Conservation (phyloP, 371 early-diverging fungal species). For the Homolaphlyctis polyrhiza region DNA sequence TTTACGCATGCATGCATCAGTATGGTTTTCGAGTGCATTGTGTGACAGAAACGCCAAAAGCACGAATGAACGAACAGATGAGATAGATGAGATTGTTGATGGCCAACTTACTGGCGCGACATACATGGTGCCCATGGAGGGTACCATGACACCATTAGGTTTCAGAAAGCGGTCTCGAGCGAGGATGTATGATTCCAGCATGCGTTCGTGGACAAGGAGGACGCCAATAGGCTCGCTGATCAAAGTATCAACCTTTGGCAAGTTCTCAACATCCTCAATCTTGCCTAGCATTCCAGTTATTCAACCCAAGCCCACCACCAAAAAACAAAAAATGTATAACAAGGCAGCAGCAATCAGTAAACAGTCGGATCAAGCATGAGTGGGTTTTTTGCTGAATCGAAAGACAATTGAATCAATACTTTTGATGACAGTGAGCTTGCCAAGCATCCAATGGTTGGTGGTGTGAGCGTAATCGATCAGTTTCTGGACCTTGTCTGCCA, state of each 20-base stretch:
- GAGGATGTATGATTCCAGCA: slow-evolving; percentile 72
- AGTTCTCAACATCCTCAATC: slow-evolving; percentile 64
- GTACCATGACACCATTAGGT: slow-evolving; percentile 88
- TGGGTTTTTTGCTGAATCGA: background rate
- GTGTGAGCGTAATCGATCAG: slow-evolving; percentile 61
- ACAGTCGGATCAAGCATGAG: background rate
- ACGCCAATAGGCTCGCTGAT: slow-evolving; percentile 95
- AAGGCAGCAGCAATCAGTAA: too few relatives aligned
- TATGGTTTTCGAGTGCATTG: background rate
- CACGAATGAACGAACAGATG: background rate
- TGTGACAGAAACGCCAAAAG: background rate
- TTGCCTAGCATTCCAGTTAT: slow-evolving; percentile 51
- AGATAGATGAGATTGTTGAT: background rate
- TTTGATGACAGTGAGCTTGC: slow-evolving; percentile 77
- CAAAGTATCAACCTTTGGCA: slow-evolving; percentile 84
- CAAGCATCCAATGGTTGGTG: slow-evolving; percentile 73
- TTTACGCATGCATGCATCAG: background rate
- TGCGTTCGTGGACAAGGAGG: slow-evolving; percentile 84
- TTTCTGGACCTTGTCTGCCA: slow-evolving; percentile 89
- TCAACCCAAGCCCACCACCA: background rate
- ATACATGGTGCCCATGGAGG: slow-evolving; percentile 80
- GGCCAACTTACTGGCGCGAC: slow-evolving; percentile 62
- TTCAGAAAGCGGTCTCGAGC: slow-evolving; percentile 90
- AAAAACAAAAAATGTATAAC: too few relatives aligned
- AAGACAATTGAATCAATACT: slow-evolving; percentile 49